phyloP scores from a whole-genome alignment of 768 basidiomycete genomes.

The Trametes elegans region DNA sequence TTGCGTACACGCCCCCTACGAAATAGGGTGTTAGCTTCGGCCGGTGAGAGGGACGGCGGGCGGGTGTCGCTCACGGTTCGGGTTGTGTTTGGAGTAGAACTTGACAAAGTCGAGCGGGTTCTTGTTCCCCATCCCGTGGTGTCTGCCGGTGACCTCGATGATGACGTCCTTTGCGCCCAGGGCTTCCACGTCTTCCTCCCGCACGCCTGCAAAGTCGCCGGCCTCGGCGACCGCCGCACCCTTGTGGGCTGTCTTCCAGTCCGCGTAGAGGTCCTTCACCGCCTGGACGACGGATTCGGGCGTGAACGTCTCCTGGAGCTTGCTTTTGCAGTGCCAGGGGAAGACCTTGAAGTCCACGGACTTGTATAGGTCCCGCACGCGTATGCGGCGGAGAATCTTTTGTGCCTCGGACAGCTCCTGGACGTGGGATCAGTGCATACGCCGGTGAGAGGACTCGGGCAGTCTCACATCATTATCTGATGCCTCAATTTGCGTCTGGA shows the following conservation, averaged over 20 bases:
- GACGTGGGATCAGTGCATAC: too few relatives aligned
- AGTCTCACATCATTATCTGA: conserved; percentile 25
- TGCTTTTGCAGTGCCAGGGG: conserved; percentile 30
- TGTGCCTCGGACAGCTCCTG: conserved; percentile 62
- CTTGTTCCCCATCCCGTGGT: conserved; percentile 70
- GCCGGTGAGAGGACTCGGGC: not conserved
- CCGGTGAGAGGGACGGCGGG: not conserved
- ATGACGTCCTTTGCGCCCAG: conserved; percentile 53
- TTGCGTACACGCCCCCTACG: conserved; percentile 40
- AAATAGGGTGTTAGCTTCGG: not conserved
- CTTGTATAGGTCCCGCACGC: conserved; percentile 63
- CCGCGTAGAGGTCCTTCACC: conserved; percentile 26
- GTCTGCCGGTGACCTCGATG: conserved; percentile 63
- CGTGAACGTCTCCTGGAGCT: conserved; percentile 34
- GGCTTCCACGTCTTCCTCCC: conserved; percentile 29
- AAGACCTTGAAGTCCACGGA: conserved; percentile 65
- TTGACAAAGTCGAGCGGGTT: conserved; percentile 69
- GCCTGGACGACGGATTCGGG: conserved; percentile 34
- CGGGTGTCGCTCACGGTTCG: conserved; percentile 42
- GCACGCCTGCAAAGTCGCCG: conserved; percentile 12
- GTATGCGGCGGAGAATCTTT: conserved; percentile 60
- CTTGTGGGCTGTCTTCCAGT: not conserved
- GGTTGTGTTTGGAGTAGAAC: conserved; percentile 71
- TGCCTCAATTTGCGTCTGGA: conserved; percentile 58
- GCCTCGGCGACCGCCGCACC: not conserved